Evolutionary conservation across 2,329 filamentous ascomycete species (phyloP).

Genomic region (Aspergillus intermedius): DNA sequence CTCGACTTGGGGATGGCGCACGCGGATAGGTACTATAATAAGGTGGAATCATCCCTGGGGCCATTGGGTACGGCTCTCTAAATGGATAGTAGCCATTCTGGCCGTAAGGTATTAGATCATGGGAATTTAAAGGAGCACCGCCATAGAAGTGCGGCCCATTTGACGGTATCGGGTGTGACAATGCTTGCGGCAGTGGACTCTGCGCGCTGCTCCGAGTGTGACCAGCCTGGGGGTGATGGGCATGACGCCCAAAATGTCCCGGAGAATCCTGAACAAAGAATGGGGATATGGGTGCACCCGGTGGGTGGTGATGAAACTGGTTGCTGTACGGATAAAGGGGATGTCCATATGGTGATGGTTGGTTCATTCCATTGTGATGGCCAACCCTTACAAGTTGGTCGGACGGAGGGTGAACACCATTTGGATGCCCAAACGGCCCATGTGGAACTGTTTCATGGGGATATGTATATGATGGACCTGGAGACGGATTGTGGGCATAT

Average conservation of each 20-base stretch:
- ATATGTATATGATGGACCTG: slow-evolving; percentile 34
- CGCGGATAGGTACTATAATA: slow-evolving; percentile 33
- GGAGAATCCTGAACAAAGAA: slow-evolving; percentile 23
- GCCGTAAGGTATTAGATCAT: slow-evolving; percentile 35
- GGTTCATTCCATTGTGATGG: slow-evolving; percentile 18
- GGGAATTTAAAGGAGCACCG: slow-evolving; percentile 24
- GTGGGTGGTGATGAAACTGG: slow-evolving; percentile 21
- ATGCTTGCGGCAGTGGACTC: slow-evolving; percentile 24
- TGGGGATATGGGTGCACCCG: slow-evolving; percentile 19
- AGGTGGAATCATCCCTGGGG: slow-evolving; percentile 29
- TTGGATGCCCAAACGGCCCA: slow-evolving; percentile 20
- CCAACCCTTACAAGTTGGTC: slow-evolving; percentile 29
- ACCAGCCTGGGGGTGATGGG: slow-evolving; percentile 14
- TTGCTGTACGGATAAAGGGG: slow-evolving; percentile 24
- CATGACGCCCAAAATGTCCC: slow-evolving; percentile 19
- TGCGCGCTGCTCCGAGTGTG: slow-evolving; percentile 25
- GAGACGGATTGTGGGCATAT: slow-evolving; percentile 37
- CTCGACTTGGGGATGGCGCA: slow-evolving; percentile 26
- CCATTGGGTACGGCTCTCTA: slow-evolving; percentile 28
- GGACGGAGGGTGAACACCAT: slow-evolving; percentile 20
- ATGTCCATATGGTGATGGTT: slow-evolving; percentile 20
- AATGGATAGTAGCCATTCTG: slow-evolving; percentile 28
- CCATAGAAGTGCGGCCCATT: slow-evolving; percentile 25
- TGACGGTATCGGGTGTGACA: slow-evolving; percentile 21
- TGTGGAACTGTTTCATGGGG: slow-evolving; percentile 22